Evolutionary conservation across 1,139 yeast genomes (phyloP).

Genomic region (Schizosaccharomyces versatilis): DNA sequence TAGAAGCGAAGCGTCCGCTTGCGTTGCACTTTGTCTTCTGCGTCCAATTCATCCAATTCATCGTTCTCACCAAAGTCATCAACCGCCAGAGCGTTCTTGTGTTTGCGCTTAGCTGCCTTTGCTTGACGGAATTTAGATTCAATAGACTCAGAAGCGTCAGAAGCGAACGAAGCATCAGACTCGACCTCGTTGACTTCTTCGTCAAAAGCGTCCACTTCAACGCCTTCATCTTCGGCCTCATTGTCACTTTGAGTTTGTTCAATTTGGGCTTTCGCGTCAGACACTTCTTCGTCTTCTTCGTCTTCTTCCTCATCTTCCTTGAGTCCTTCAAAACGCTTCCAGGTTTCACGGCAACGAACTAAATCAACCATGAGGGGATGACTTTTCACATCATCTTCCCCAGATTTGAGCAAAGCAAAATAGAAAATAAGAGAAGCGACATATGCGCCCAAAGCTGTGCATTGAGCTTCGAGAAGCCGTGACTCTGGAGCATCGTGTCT

Average conservation of each 20-base stretch:
- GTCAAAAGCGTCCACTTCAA: constrained; percentile 14
- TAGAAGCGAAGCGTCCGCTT: constrained; percentile 78
- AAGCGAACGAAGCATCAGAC: constrained; percentile 29
- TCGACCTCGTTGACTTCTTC: constrained; percentile 21
- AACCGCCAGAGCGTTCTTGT: constrained; percentile 15
- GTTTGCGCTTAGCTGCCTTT: constrained; percentile 2
- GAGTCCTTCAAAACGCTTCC: constrained; percentile 7
- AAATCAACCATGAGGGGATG: constrained; percentile 52
- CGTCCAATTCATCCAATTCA: constrained; percentile 50
- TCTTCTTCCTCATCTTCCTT: constrained; percentile 10
- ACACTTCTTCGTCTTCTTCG: constrained; percentile 12
- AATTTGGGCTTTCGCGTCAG: constrained; percentile 13
- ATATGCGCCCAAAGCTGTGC: constrained; percentile 52
- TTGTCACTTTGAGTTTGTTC: not conserved
- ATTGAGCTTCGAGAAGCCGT: constrained; percentile 20
- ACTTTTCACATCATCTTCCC: constrained; percentile 48
- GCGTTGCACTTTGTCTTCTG: constrained; percentile 64
- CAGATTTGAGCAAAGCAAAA: constrained; percentile 45
- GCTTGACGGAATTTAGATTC: constrained; percentile 20
- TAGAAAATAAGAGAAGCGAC: constrained; percentile 53
- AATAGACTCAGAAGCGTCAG: constrained; percentile 23
- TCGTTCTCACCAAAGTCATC: constrained; percentile 41
- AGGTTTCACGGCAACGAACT: constrained; percentile 10
- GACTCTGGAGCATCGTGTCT: constrained; percentile 4
- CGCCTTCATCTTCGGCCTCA: constrained; percentile 17